Evolutionary conservation across 306 rosid genomes (phyloP).

Genomic region (Cucurbita pepo): DNA sequence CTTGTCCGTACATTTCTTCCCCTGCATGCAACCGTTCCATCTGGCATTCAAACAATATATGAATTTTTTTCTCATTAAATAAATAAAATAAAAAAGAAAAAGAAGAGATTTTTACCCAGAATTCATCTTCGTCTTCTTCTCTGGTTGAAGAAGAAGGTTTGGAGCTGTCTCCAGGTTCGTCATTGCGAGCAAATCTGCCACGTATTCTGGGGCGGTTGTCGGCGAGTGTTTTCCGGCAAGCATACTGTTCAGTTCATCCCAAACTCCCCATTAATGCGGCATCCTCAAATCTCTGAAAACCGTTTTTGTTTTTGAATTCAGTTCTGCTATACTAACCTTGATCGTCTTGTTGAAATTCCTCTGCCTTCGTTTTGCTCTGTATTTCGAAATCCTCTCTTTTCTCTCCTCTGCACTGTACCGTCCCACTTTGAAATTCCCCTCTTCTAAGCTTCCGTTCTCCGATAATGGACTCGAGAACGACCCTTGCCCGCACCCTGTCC

Average conservation of each 20-base stretch:
- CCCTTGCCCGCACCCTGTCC: slow-evolving; percentile 3
- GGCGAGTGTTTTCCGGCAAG: slow-evolving; percentile 90
- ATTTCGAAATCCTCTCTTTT: slow-evolving; percentile 68
- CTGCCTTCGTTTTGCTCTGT: slow-evolving; percentile 80
- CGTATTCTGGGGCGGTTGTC: slow-evolving; percentile 91
- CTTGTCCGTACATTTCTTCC: slow-evolving; percentile 21
- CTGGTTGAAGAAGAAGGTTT: slow-evolving; percentile 42
- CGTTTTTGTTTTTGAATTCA: neutral
- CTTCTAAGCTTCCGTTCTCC: slow-evolving; percentile 35
- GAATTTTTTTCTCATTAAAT: neutral
- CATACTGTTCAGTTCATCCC: slow-evolving; percentile 39
- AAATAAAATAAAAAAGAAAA: too few species aligned
- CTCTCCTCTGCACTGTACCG: slow-evolving; percentile 77
- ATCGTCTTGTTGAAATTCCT: slow-evolving; percentile 94
- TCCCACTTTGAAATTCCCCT: slow-evolving; percentile 49
- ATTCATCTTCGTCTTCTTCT: slow-evolving; percentile 58
- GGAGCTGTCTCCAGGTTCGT: slow-evolving; percentile 40
- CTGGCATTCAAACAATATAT: slow-evolving; percentile 7
- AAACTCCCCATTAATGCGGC: neutral
- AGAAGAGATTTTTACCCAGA: slow-evolving; percentile 38
- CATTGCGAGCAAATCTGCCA: slow-evolving; percentile 92
- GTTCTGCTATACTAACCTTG: slow-evolving; percentile 28
- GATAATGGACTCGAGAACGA: slow-evolving; percentile 12
- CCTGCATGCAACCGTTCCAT: slow-evolving; percentile 33
- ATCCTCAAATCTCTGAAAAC: neutral